Percentiles rank a stretch among this genome's conserved stretches.
Evolutionary conservation across 2,329 filamentous ascomycete species (phyloP).

Genomic region (Monosporascus sp.): DNA sequence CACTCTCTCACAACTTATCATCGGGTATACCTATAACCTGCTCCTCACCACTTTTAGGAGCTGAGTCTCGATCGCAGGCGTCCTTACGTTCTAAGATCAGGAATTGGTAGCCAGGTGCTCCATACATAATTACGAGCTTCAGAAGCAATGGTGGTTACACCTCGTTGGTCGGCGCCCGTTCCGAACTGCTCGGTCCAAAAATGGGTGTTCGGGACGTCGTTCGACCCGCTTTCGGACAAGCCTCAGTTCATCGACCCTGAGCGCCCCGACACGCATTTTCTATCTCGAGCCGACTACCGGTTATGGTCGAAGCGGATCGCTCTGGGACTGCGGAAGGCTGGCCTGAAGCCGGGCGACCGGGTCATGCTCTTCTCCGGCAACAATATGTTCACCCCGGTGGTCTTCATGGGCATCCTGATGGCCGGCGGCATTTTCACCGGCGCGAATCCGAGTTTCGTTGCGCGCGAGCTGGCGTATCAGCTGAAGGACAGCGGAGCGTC

Average conservation of each 20-base stretch:
- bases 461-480: conserved; percentile 70
- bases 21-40: no score
- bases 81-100: no score
- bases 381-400: conserved; percentile 64
- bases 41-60: no score
- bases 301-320: conserved; percentile 70
- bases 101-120: no score
- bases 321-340: conserved; percentile 58
- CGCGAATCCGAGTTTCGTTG: conserved; percentile 65
- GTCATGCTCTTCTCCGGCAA: conserved; percentile 72
- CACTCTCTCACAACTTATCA: no score
- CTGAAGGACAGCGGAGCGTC: conserved; percentile 64
- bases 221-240: conserved; percentile 36
- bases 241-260: conserved; percentile 59
- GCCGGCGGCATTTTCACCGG: conserved; percentile 75
- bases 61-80: no score
- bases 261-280: conserved; percentile 59
- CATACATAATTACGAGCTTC: no score
- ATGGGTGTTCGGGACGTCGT: conserved; percentile 51
- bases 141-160: conserved; percentile 39
- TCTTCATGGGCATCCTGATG: conserved; percentile 71
- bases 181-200: conserved; percentile 47
- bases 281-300: conserved; percentile 62
- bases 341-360: conserved; percentile 63
- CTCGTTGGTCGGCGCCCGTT: conserved; percentile 40